These are phyloP conservation scores for Magnaporthiopsis incrustans DNA, from an alignment of 2,329 filamentous ascomycete genomes.

Conservation along the genomic window DNA sequence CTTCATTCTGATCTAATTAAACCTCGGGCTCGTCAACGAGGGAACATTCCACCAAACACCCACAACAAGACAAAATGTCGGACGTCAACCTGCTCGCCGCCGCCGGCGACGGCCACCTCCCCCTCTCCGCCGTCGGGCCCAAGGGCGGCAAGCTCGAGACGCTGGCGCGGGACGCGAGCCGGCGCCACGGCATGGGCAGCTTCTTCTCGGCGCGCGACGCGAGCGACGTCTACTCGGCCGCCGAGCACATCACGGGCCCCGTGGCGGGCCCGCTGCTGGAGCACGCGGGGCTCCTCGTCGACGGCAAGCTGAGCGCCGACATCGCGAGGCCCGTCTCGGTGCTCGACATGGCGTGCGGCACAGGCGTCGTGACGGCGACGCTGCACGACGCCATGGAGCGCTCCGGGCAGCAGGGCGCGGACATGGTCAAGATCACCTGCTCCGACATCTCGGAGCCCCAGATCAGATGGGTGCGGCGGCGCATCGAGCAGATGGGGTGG, in stretches of 20 bases:
- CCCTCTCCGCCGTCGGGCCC: too few species aligned
- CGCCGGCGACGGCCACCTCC: neutral
- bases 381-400: neutral
- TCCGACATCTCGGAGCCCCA: neutral
- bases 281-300: neutral
- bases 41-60: too few species aligned
- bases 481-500: neutral
- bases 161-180: neutral
- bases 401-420: neutral
- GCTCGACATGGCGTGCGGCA: constrained; percentile 1
- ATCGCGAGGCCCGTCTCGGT: neutral
- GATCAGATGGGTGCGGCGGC: constrained; percentile 1
- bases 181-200: neutral
- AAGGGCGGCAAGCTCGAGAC: neutral
- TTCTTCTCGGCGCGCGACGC: constrained; percentile 3
- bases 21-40: too few species aligned
- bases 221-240: constrained; percentile 2
- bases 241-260: neutral
- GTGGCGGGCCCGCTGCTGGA: neutral
- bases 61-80: neutral
- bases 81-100: neutral
- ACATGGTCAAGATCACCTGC: neutral
- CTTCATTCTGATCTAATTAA: too few species aligned
- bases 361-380: neutral
- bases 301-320: neutral